Evolutionary conservation across 2,329 filamentous ascomycete species (phyloP).

Genomic region (Penicillium crustosum): DNA sequence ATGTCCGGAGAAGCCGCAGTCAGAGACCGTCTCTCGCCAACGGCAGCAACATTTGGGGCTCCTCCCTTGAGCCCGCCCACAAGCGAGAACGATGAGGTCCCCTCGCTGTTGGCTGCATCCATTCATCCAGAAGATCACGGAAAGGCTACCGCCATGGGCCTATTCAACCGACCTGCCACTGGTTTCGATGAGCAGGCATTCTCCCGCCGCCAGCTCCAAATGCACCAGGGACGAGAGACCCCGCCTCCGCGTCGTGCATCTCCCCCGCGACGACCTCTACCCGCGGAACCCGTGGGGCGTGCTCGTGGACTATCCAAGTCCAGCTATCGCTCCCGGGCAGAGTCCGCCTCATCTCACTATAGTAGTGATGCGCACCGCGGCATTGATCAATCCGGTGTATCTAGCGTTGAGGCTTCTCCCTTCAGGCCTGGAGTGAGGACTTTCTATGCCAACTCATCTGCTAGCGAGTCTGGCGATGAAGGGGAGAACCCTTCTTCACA

Average conservation of each 20-base stretch:
- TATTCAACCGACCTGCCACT: conserved; percentile 70
- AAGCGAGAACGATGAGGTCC: conserved; percentile 69
- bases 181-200: conserved; percentile 85
- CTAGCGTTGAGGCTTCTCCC: conserved; percentile 35
- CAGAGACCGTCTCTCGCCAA: conserved; percentile 33
- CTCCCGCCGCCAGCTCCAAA: conserved; percentile 74
- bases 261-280: conserved; percentile 25
- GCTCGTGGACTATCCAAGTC: conserved; percentile 39
- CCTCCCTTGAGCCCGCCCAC: conserved; percentile 68
- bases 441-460: conserved; percentile 39
- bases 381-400: conserved; percentile 24
- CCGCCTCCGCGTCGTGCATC: conserved; percentile 46
- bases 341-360: conserved; percentile 41
- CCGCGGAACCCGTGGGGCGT: conserved; percentile 27
- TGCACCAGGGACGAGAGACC: conserved; percentile 72
- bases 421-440: conserved; percentile 25
- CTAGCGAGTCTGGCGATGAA: conserved; percentile 43
- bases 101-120: conserved; percentile 60
- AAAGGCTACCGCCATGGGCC: conserved; percentile 73
- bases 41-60: conserved; percentile 29
- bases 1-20: conserved; percentile 36
- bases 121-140: conserved; percentile 75
- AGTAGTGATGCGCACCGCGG: conserved; percentile 32
- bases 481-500: conserved; percentile 29
- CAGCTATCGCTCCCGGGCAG: conserved; percentile 39